Conservation (phyloP, 1,284 basidiomycete genomes). For the Neonothopanus nambi region DNA sequence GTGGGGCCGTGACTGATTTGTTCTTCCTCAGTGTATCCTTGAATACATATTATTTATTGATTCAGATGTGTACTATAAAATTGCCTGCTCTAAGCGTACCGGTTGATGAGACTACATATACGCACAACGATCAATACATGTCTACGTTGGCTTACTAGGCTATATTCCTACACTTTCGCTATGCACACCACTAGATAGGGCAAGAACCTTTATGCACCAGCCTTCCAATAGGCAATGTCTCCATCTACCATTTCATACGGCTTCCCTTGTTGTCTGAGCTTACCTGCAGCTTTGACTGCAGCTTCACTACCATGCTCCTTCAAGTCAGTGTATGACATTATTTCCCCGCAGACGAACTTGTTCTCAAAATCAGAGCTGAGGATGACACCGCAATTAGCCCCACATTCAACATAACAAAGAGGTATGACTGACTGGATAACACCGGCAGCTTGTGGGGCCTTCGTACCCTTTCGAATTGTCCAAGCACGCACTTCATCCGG, state of each 20-base stretch:
- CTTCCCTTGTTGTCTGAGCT: slow-evolving; percentile 95
- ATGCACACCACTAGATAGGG: too few species aligned
- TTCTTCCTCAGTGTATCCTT: too few species aligned
- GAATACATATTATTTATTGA: too few species aligned
- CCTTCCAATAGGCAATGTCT: slow-evolving; percentile 85
- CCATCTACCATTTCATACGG: slow-evolving; percentile 91
- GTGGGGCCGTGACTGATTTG: too few species aligned
- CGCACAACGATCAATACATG: too few species aligned
- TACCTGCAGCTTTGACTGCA: slow-evolving; percentile 94
- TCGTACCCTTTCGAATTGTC: slow-evolving; percentile 93
- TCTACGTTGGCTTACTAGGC: too few species aligned
- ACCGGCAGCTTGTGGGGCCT: slow-evolving; percentile 96
- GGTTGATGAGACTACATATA: too few species aligned
- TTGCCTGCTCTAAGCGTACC: too few species aligned
- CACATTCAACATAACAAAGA: slow-evolving; percentile 10
- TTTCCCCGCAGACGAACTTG: slow-evolving; percentile 99
- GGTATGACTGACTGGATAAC: slow-evolving; percentile 85
- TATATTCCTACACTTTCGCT: too few species aligned
- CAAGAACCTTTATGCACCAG: slow-evolving; percentile 46
- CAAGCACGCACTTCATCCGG: slow-evolving; percentile 97
- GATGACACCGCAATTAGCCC: slow-evolving; percentile 2
- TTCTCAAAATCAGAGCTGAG: slow-evolving; percentile 90
- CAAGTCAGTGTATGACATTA: slow-evolving; percentile 92
- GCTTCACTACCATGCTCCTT: slow-evolving; percentile 90
- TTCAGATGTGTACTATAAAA: too few species aligned